Conservation (phyloP, 2,329 filamentous ascomycete genomes). For the Immersiporthe knoxdaviesiana region DNA sequence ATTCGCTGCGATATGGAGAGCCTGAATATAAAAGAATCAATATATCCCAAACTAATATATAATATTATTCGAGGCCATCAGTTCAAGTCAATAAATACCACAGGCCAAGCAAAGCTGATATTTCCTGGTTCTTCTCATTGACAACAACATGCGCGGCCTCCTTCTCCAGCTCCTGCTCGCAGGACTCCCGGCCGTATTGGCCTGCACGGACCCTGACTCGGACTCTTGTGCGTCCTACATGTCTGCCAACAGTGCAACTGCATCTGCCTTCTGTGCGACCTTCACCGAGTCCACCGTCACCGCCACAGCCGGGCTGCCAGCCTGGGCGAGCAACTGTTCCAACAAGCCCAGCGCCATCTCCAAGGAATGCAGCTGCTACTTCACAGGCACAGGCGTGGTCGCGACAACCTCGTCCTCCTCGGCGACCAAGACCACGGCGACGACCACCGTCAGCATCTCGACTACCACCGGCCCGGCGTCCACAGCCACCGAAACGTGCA, state of each 20-base stretch:
- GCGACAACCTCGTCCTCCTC: slow-evolving; percentile 31
- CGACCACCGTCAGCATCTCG: slow-evolving; percentile 26
- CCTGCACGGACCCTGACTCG: slow-evolving; percentile 37
- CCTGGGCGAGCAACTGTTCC: slow-evolving; percentile 34
- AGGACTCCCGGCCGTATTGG: slow-evolving; percentile 34
- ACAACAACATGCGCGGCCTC: slow-evolving; percentile 30
- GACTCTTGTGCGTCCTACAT: slow-evolving; percentile 42
- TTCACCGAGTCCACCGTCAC: slow-evolving; percentile 38
- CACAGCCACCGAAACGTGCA: slow-evolving; percentile 22
- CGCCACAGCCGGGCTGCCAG: slow-evolving; percentile 34
- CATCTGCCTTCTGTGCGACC: slow-evolving; percentile 40
- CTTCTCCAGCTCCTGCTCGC: slow-evolving; percentile 32
- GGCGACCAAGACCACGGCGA: slow-evolving; percentile 28
- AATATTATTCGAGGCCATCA: neutral
- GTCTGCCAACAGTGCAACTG: slow-evolving; percentile 37
- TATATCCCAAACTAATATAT: neutral
- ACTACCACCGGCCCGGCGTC: slow-evolving; percentile 14
- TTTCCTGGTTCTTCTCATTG: neutral
- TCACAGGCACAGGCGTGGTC: slow-evolving; percentile 31
- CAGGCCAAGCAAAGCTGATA: neutral
- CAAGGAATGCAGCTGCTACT: slow-evolving; percentile 38
- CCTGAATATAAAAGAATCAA: neutral
- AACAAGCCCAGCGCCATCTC: slow-evolving; percentile 37
- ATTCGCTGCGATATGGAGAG: neutral
- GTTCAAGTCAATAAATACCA: neutral